Evolutionary conservation across 176 grass and related monocot genomes (phyloP), one percentile per base, ranked within the genome.

Genomic region (Leersia perrieri): DNA sequence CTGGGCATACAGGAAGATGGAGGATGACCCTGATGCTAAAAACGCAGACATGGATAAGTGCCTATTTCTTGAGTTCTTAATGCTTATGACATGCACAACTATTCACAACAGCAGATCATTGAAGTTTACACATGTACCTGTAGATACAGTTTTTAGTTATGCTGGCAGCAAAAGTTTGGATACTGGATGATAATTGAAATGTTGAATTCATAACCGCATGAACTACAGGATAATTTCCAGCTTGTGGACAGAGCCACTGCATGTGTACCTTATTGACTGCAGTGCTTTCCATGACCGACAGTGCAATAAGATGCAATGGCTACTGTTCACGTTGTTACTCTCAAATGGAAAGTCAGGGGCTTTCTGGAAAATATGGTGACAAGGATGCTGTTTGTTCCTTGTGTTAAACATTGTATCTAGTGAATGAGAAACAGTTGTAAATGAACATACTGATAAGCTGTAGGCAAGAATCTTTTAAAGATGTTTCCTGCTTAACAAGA

Each of bases 61-160:
- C 31, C 41, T 86, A 35, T 91, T 94, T 91, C 84, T 94, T 2
- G 92, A 94, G 75, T 91, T 78, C 74, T 80, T 94, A 49, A 91
- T 94, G 89, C 39, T 78, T 53, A 86, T 94, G 45, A 87, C 86
- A 70, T 84, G 81, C 63, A 82, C 78, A 18, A 70, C 83, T 34
- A 77, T 94, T 70, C 32, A 16, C 41, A 87, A 75, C 31, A 81
- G 20, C 65, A 84, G 66, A 89, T 60, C 51, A 27, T 68, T 44
- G 58, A 76, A 84, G 16, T 85, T 71, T 38, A 80, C 7, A 66
- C 73, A 77, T 72, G 42, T 79, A 58, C 80, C 40, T 77, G 47
- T 82, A 7, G 53, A 55, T 44, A 78, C 32, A 27, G 55, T 80
- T 49, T 65, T 22, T 70, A 68, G 85, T 66, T 36, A 76, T 75